Evolutionary conservation across 1,284 basidiomycete genomes (phyloP), one percentile per base, ranked within the genome.

Genomic region (Apiotrichum porosum): DNA sequence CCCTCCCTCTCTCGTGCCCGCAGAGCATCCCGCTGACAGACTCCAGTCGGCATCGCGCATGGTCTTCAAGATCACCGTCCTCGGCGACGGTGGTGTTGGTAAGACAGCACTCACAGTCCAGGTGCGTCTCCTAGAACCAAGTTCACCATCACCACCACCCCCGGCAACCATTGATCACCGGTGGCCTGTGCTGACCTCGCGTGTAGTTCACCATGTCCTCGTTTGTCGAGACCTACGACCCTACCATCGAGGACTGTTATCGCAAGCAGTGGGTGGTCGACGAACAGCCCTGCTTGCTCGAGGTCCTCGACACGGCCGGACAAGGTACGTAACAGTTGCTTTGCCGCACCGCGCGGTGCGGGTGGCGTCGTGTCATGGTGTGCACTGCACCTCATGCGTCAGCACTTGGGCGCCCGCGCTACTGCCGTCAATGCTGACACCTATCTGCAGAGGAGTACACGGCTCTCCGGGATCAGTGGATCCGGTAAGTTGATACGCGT

Each of bases 381-480:
- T n/a, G n/a, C n/a, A n/a, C n/a, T n/a, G n/a, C n/a, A n/a, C n/a
- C n/a, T n/a, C n/a, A n/a, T n/a, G n/a, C n/a, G n/a, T n/a, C n/a
- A n/a, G n/a, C n/a, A n/a, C n/a, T n/a, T n/a, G n/a, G n/a, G n/a
- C n/a, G n/a, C n/a, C n/a, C n/a, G 34, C n/a, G 22, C 31, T 24
- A 18, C 17, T 24, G 23, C 19, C 17, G 22, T n/a, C n/a, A n/a
- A n/a, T n/a, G n/a, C 44, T 51, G 41, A 47, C 49, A 28, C 26
- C 28, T 36, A 13, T 30, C 23, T 37, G 41, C 71, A 92, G 89
- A 93, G 85, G 90, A 93, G 72, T 93, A 92, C 68, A 93, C 91
- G 46, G 95, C 95, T 30, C 81, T 99, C 68, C 84, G 95, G 59
- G 94, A 98, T 78, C 94, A 98, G 75, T 98, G 95, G 90, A 95